phyloP scores from a whole-genome alignment of 1,284 basidiomycete genomes.

The Rhodotorula sp. region DNA sequence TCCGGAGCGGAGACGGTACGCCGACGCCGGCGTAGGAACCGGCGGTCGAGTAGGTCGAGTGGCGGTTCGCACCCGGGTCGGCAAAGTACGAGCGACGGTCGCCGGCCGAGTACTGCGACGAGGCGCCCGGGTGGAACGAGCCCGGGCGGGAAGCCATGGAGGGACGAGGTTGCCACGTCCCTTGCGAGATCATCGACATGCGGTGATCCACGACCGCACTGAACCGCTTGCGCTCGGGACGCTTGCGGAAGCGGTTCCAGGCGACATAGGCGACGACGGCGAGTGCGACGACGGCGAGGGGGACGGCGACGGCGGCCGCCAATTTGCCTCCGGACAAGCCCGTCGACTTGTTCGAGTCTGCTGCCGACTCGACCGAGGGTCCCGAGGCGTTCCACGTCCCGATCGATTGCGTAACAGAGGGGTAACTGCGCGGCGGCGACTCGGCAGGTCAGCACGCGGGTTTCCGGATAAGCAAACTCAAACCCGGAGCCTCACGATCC shows the following conservation, averaged over 20 bases:
- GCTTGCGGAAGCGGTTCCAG: constrained; percentile 29
- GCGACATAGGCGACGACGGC: constrained; percentile 23
- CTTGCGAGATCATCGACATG: constrained; percentile 43
- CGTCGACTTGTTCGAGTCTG: constrained; percentile 6
- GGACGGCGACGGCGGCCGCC: constrained; percentile 35
- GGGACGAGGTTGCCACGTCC: constrained; percentile 36
- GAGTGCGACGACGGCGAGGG: constrained; percentile 24
- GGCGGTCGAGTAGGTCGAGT: constrained; percentile 29
- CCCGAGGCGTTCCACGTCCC: constrained; percentile 17
- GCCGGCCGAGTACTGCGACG: constrained; percentile 15
- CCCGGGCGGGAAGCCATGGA: constrained; percentile 32
- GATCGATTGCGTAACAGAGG: constrained; percentile 26
- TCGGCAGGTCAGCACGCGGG: neutral
- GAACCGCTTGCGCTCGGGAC: constrained; percentile 34
- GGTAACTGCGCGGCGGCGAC: constrained; percentile 22
- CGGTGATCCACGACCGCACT: constrained; percentile 39
- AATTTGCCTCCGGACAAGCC: constrained; percentile 27
- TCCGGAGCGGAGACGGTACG: constrained; percentile 17
- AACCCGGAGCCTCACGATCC: constrained; percentile 23
- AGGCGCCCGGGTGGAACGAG: constrained; percentile 22
- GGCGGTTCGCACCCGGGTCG: constrained; percentile 7
- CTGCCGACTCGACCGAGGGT: constrained; percentile 37
- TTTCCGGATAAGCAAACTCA: too few relatives aligned
- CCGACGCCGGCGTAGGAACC: constrained; percentile 4
- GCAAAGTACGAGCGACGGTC: constrained; percentile 27